Conservation (phyloP, 2,329 filamentous ascomycete genomes). For the Microdochium paspali region DNA sequence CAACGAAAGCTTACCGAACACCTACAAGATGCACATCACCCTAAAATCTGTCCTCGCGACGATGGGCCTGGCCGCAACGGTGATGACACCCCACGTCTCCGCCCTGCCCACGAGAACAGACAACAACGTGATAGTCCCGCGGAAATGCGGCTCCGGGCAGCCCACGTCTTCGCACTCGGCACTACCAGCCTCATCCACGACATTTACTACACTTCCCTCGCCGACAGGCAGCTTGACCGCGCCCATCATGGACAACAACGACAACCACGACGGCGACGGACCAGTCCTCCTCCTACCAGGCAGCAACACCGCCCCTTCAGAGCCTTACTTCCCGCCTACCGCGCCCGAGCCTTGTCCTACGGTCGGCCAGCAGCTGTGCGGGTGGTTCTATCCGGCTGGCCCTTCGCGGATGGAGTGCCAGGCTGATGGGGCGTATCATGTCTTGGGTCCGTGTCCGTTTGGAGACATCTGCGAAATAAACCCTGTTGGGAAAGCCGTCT, state of each 20-base stretch:
- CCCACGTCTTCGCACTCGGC: background rate
- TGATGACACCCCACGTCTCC: background rate
- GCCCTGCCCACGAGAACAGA: background rate
- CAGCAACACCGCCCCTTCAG: no score
- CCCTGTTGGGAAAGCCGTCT: background rate
- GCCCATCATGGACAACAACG: background rate
- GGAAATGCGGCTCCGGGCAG: no score
- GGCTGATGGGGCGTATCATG: background rate
- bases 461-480: background rate
- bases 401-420: background rate
- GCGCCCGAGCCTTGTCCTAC: background rate
- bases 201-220: no score
- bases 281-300: no score
- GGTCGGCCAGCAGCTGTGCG: background rate
- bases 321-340: background rate
- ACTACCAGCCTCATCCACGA: background rate
- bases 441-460: background rate
- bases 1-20: conserved; percentile 14
- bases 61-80: conserved; percentile 22
- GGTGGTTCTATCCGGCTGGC: background rate
- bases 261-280: background rate
- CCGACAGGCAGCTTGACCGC: no score
- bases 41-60: conserved; percentile 37
- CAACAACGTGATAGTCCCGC: background rate
- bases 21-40: conserved; percentile 39